Conservation (phyloP, 2,329 filamentous ascomycete species). For the Rhynchosporium graminicola region DNA sequence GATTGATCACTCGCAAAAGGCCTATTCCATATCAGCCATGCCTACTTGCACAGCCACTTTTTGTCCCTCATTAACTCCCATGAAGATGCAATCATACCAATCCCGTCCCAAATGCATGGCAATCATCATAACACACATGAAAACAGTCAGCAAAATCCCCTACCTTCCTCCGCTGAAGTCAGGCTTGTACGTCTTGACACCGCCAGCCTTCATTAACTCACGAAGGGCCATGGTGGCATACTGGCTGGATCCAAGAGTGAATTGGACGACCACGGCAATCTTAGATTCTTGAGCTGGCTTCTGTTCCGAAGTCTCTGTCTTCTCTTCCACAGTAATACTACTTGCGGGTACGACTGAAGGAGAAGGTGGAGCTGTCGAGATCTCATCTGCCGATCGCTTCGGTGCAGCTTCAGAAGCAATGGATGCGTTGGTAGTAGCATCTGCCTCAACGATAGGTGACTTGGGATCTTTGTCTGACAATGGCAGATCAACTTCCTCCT, state of each 20-base stretch:
- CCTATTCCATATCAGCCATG: conserved; percentile 11
- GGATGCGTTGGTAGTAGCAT: background rate
- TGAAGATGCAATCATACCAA: conserved; percentile 15
- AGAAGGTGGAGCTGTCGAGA: conserved; percentile 19
- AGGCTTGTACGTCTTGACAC: conserved; percentile 61
- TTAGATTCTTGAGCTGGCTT: conserved; percentile 43
- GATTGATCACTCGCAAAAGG: background rate
- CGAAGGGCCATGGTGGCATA: conserved; percentile 84
- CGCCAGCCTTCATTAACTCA: conserved; percentile 73
- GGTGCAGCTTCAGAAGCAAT: background rate
- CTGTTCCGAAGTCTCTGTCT: background rate
- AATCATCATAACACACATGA: background rate
- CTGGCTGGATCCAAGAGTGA: conserved; percentile 76
- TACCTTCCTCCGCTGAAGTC: conserved; percentile 50
- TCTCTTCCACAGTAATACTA: conserved; percentile 1
- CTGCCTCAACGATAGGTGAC: background rate
- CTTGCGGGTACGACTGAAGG: background rate
- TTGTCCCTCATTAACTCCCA: conserved; percentile 10
- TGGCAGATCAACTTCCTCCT: conserved; percentile 10
- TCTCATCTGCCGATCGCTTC: conserved; percentile 23
- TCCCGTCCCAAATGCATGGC: background rate
- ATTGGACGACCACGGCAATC: conserved; percentile 68
- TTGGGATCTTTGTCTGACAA: background rate
- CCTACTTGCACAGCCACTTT: background rate
- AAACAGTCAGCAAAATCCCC: background rate